Evolutionary conservation across 768 basidiomycete species (phyloP), one percentile per base, ranked within the genome.

Genomic region (Mycena rebaudengoi): DNA sequence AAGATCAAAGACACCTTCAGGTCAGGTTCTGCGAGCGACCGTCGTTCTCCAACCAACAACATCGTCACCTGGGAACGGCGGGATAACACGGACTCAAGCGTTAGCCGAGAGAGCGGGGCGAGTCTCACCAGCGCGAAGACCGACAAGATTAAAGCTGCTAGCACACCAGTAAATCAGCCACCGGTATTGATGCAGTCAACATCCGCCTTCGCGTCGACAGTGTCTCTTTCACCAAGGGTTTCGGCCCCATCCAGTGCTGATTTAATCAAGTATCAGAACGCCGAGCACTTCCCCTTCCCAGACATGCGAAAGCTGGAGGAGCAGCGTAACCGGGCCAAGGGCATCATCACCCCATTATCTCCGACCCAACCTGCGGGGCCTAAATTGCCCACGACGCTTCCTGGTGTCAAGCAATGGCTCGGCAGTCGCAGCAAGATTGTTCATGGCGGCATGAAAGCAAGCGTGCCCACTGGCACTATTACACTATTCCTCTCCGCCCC

Each of bases 271-370:
- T 96, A 91, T 76, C 87, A 88, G 65, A 86, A 88, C 67, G 80
- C 86, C 28, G 98, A 98, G 74, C 81, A 97, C 33, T 92, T 91
- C 76, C 94, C 96, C 1, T 96, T 97, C 84, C 94, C 94, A 25
- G 94, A 93, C 35, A 90, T 95, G 75, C 85, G 88, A 70, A 85
- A 86, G 69, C 80, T 95, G 35, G 92, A 92, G 73, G 89, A 92
- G 71, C 86, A 91, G 70, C 83, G 88, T 52, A 87, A 82, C 68
- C 85, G 87, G 32, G 82, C 83, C 55, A 84, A 84, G 54, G 85
- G 84, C 7, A 75, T 87, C 44, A 76, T 82, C 73, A 51, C 78
- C 74, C 74, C 79, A 20, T 80, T n/a, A n/a, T n/a, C n/a, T n/a
- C n/a, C n/a, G n/a, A n/a, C n/a, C n/a, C n/a, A n/a, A n/a, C n/a